Conservation (phyloP, 2,329 filamentous ascomycete species). For the Neonectria magnoliae region DNA sequence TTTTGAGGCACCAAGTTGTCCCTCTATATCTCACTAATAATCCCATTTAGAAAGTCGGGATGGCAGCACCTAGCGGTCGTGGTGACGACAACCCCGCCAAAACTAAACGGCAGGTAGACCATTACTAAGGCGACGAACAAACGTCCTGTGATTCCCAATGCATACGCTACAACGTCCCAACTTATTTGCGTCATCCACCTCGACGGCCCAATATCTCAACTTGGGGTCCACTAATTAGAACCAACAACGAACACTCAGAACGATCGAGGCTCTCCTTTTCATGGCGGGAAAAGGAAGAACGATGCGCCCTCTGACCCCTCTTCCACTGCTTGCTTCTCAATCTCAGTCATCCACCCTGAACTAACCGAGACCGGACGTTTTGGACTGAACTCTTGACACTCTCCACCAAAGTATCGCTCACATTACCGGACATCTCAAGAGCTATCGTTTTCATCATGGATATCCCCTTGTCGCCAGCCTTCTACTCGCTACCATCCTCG, state of each 20-base stretch:
- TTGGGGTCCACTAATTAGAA: neutral
- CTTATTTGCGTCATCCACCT: neutral
- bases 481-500: slow-evolving; percentile 6
- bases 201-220: neutral
- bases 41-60: neutral
- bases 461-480: slow-evolving; percentile 1
- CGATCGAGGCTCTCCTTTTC: neutral
- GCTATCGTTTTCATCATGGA: neutral
- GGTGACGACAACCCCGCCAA: slow-evolving; percentile 13
- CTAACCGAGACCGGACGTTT: neutral
- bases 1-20: neutral
- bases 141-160: neutral
- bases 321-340: neutral
- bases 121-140: slow-evolving; percentile 12
- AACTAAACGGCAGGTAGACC: neutral
- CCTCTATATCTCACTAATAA: neutral
- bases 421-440: neutral
- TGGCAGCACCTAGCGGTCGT: neutral
- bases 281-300: neutral
- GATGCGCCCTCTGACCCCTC: neutral
- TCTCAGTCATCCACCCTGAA: neutral
- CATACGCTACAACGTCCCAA: neutral
- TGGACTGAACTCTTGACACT: neutral
- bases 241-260: neutral
- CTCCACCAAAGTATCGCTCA: neutral